Base-by-base conservation (phyloP, 768 basidiomycete species). In the Gyrodon lividus region DNA sequence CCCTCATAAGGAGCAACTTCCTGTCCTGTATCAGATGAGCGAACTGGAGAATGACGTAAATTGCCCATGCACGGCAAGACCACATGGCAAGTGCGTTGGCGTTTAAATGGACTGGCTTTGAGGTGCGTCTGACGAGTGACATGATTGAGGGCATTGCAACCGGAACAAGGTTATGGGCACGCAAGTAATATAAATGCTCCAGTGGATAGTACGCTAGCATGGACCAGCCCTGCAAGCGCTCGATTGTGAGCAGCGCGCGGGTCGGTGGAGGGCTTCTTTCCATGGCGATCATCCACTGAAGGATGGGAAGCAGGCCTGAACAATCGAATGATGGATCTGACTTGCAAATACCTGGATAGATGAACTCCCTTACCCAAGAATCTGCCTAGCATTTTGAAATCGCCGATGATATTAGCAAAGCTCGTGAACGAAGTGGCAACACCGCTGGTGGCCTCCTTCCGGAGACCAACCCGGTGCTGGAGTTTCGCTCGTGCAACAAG, bases 141-240 rank as follows among this genome's bases (percentile, higher is more conserved):
- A 67, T 48, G 14, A 80, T 66, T n/a, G 76, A 71, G 8, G 79
- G 70, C 40, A 86, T 58, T n/a, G 72, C 68, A 1, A 78, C 54
- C 13, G 87, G 83, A 30, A 89, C 77, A 47, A 91, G 71, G 16
- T 76, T 74, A 55, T 86, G 82, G 2, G 79, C 72, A 33, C 76
- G 64, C 52, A 92, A 74, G 62, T 87, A 92, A 59, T 77, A 82
- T 22, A 90, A 67, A 56, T 91, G 87, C 59, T 92, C 87, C 41
- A 92, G 75, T 1, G 88, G 90, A 61, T 86, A 92, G 71, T 86
- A 92, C 1, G 73, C 79, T 10, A 92, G 73, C 88, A 92, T 90
- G 2, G 86, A 71, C 72, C 78, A 69, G 33, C 70, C 89, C 64
- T 92, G 89, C 19, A 90, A 72, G 23, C 89, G 85, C 63, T 92